phyloP scores from a whole-genome alignment of 1,139 yeast genomes.

The Diutina rugosa region DNA sequence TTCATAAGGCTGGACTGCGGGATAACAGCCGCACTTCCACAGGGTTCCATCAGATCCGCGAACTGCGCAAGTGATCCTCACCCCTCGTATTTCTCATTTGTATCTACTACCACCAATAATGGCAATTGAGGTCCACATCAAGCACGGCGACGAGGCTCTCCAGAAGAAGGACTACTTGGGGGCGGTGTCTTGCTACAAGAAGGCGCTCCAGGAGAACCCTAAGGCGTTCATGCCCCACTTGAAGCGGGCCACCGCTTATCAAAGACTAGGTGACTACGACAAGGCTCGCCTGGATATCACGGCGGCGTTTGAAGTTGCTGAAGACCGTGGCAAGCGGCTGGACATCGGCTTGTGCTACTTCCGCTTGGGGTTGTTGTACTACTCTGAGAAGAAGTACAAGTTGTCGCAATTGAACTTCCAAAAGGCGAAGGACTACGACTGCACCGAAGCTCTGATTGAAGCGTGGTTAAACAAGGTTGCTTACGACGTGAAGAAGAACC shows the following conservation, averaged over 20 bases:
- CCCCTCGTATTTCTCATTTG: too few relatives aligned
- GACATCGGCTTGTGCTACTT: slow-evolving; percentile 49
- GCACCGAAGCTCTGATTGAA: slow-evolving; percentile 31
- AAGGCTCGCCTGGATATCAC: slow-evolving; percentile 41
- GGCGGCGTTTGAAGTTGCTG: slow-evolving; percentile 43
- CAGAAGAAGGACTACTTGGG: slow-evolving; percentile 21
- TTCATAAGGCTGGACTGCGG: too few relatives aligned
- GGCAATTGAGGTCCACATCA: slow-evolving; percentile 28
- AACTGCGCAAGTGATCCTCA: neutral
- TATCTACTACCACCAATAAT: slow-evolving; percentile 9
- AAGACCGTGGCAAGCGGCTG: slow-evolving; percentile 33
- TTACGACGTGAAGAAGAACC: slow-evolving; percentile 15
- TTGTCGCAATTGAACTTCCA: slow-evolving; percentile 37
- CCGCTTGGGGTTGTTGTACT: slow-evolving; percentile 41
- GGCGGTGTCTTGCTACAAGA: slow-evolving; percentile 19
- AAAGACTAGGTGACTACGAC: slow-evolving; percentile 36
- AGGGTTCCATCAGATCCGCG: neutral
- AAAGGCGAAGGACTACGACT: slow-evolving; percentile 34
- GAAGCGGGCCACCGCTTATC: slow-evolving; percentile 45
- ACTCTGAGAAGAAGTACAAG: slow-evolving; percentile 29
- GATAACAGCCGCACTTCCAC: neutral
- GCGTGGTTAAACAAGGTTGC: slow-evolving; percentile 41
- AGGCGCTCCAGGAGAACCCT: slow-evolving; percentile 26
- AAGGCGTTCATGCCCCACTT: slow-evolving; percentile 37
- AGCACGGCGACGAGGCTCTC: slow-evolving; percentile 20